A percentile compares a stretch with the other conserved stretches of the same genome.
Conservation (phyloP, 2,329 filamentous ascomycete species). For the Bipolaris zeicola region DNA sequence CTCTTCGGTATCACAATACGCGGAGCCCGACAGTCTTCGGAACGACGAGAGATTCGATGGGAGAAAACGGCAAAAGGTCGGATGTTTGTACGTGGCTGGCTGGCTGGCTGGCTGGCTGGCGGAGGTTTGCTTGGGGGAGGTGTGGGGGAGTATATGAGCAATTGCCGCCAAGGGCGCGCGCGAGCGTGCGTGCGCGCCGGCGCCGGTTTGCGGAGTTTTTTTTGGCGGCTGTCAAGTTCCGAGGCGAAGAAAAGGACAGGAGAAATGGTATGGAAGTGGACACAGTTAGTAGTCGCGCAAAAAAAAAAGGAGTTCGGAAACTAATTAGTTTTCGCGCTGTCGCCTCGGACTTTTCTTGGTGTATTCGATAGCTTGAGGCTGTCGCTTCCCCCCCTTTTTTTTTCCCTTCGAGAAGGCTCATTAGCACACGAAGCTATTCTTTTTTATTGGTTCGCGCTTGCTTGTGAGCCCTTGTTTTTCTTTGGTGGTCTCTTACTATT, state of each 20-base stretch:
- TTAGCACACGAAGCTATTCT: too few relatives aligned
- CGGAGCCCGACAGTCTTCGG: constrained; percentile 12
- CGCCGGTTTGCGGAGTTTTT: background rate
- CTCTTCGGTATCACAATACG: constrained; percentile 3
- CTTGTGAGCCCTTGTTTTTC: too few relatives aligned
- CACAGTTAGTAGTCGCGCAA: too few relatives aligned
- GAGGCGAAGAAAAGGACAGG: background rate
- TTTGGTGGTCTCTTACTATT: background rate
- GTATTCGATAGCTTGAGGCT: too few relatives aligned
- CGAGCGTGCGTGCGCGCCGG: background rate
- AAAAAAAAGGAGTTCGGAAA: too few relatives aligned
- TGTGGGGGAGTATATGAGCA: background rate
- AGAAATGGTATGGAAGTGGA: too few relatives aligned
- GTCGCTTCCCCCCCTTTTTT: too few relatives aligned
- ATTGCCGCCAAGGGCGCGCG: background rate
- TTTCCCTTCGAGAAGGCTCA: too few relatives aligned
- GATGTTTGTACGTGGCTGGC: background rate
- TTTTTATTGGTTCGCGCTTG: too few relatives aligned
- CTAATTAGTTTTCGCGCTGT: too few relatives aligned
- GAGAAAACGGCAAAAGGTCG: background rate
- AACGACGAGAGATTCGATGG: background rate
- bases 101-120: background rate
- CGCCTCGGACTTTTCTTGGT: too few relatives aligned
- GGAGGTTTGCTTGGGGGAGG: background rate
- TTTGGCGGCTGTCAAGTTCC: background rate